Conservation (phyloP, 75 land plant genomes). For the Isoetes taiwanensis region DNA sequence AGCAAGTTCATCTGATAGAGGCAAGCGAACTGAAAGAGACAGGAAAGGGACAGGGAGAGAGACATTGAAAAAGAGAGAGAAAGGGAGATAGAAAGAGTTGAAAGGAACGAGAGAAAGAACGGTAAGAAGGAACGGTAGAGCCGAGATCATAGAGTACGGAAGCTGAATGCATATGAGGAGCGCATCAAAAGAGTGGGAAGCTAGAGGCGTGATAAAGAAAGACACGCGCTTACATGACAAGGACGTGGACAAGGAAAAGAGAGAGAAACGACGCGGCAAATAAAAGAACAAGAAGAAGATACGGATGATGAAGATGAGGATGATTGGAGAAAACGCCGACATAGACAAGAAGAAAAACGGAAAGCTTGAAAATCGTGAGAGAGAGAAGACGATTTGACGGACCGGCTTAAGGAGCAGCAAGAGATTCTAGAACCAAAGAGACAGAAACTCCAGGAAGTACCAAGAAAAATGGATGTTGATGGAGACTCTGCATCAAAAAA, state of each 20-base stretch:
- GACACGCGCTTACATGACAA: constrained; percentile 67
- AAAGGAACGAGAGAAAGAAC: constrained; percentile 69
- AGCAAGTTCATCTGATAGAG: constrained; percentile 57
- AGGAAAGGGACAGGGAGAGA: constrained; percentile 19
- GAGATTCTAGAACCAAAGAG: constrained; percentile 69
- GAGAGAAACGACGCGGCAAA: constrained; percentile 52
- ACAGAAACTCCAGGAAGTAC: constrained; percentile 37
- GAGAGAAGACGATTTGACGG: constrained; percentile 71
- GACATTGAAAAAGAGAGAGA: constrained; percentile 7
- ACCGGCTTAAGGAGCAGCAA: constrained; percentile 63
- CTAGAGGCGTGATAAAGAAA: constrained; percentile 73
- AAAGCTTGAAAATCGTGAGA: constrained; percentile 60
- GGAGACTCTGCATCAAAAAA: neutral
- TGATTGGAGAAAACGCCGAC: constrained; percentile 51
- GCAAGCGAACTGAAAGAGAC: constrained; percentile 41
- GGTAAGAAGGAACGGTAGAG: constrained; percentile 80
- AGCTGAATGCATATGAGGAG: constrained; percentile 67
- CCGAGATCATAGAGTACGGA: constrained; percentile 54
- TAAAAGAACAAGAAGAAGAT: constrained; percentile 62
- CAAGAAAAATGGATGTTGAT: constrained; percentile 3
- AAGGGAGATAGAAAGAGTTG: constrained; percentile 1
- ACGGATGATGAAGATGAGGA: constrained; percentile 82
- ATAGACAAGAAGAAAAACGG: constrained; percentile 58
- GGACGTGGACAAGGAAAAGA: constrained; percentile 88
- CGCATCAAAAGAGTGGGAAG: constrained; percentile 86